These are phyloP conservation scores for Arthrobotrys entomopaga DNA, from an alignment of 2,329 filamentous ascomycete species.

Conservation along the genomic window DNA sequence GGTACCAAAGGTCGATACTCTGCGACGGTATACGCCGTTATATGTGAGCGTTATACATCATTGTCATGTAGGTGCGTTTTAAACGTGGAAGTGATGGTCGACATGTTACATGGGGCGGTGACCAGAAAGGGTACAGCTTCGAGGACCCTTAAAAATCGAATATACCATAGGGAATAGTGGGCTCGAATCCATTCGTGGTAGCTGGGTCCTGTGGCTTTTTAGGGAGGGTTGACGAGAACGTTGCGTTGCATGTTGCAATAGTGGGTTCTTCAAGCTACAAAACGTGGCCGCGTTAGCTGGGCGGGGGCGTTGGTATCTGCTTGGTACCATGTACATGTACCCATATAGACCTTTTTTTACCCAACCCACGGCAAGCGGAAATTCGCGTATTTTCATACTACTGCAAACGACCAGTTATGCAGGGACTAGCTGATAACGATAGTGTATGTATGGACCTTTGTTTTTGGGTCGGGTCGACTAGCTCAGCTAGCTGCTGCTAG, in stretches of 20 bases:
- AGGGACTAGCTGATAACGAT: conserved; percentile 41
- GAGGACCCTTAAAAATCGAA: neutral
- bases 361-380: conserved; percentile 46
- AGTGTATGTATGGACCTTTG: conserved; percentile 19
- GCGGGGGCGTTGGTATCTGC: conserved; percentile 33
- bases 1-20: conserved; percentile 15
- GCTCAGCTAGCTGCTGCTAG: conserved; percentile 12
- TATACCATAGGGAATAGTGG: no score
- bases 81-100: conserved; percentile 5
- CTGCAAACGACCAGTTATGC: conserved; percentile 24
- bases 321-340: conserved; percentile 7
- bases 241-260: conserved; percentile 49
- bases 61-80: neutral
- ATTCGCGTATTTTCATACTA: conserved; percentile 19
- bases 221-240: conserved; percentile 23
- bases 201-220: conserved; percentile 21
- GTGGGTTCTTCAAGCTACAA: conserved; percentile 10
- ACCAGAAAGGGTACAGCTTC: conserved; percentile 16
- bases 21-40: conserved; percentile 27
- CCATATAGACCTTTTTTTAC: conserved; percentile 7
- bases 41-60: neutral
- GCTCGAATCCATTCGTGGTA: neutral
- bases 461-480: conserved; percentile 31
- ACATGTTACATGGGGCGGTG: conserved; percentile 16
- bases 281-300: conserved; percentile 6